These are phyloP conservation scores for Heterobasidion annosum DNA, from an alignment of 1,284 basidiomycete species.

Conservation along the genomic window DNA sequence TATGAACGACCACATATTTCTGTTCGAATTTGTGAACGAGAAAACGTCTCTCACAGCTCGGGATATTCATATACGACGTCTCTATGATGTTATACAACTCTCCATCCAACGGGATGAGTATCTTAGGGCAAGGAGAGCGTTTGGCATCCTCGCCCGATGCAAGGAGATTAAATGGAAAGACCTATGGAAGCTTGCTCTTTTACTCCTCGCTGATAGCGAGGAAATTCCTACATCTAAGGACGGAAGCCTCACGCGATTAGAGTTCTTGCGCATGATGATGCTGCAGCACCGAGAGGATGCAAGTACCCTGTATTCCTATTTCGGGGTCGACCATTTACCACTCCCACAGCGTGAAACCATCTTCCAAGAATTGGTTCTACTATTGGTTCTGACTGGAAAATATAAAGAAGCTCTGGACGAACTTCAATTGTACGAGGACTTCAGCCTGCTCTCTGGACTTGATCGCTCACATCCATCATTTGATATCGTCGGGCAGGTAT, in stretches of 20 bases:
- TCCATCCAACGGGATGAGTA: constrained; percentile 65
- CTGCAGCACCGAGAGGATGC: constrained; percentile 58
- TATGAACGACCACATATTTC: constrained; percentile 29
- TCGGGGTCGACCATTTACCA: constrained; percentile 2
- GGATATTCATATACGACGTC: constrained; percentile 60
- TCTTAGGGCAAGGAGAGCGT: constrained; percentile 60
- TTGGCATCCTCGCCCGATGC: constrained; percentile 76
- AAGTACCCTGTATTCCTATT: constrained; percentile 15
- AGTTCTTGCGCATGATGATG: constrained; percentile 62
- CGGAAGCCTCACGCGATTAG: constrained; percentile 26
- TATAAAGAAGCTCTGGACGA: constrained; percentile 73
- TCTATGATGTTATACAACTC: constrained; percentile 69
- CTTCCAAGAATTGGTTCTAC: constrained; percentile 65
- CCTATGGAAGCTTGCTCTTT: constrained; percentile 67
- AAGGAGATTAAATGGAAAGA: constrained; percentile 74
- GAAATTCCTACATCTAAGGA: constrained; percentile 10
- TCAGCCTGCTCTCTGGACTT: not conserved
- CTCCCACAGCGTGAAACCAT: constrained; percentile 59
- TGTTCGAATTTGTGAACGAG: constrained; percentile 45
- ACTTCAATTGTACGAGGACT: constrained; percentile 64
- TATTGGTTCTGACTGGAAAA: constrained; percentile 48
- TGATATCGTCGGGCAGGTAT: constrained; percentile 40
- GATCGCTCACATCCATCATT: constrained; percentile 1
- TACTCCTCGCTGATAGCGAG: constrained; percentile 35
- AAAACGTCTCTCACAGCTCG: constrained; percentile 41